These are phyloP conservation scores for Gynochthodes officinalis DNA, from an alignment of 257 asterid species.

Conservation along the genomic window DNA sequence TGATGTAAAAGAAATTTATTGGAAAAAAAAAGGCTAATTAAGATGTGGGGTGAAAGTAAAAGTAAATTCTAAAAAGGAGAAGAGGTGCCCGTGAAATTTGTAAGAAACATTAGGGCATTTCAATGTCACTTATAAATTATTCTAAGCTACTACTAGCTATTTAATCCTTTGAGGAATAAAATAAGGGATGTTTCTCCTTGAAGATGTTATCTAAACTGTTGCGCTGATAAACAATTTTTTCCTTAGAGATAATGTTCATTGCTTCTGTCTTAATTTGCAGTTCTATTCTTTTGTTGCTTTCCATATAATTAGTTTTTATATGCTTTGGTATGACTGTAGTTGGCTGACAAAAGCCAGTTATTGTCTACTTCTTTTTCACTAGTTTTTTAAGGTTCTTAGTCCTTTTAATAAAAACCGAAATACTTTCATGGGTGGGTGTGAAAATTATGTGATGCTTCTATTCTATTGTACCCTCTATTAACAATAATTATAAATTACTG, in stretches of 20 bases:
- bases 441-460: conserved; percentile 48
- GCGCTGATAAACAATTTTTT: neutral
- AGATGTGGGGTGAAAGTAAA: neutral
- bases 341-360: conserved; percentile 36
- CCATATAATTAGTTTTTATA: conserved; percentile 14
- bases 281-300: conserved; percentile 24
- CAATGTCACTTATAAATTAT: neutral
- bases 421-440: conserved; percentile 34
- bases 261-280: conserved; percentile 12
- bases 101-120: neutral
- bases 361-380: conserved; percentile 25
- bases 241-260: conserved; percentile 28
- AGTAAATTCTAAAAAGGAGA: neutral
- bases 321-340: conserved; percentile 26
- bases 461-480: conserved; percentile 26
- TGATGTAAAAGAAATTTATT: neutral
- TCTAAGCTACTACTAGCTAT: neutral
- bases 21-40: neutral
- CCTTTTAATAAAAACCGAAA: neutral
- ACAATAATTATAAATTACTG: conserved; percentile 15
- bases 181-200: conserved; percentile 7
- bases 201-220: conserved; percentile 8
- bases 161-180: conserved; percentile 13
- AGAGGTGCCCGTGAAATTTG: neutral
- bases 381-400: conserved; percentile 15